These are phyloP conservation scores for Phytopythium aichiense DNA, from an alignment of 352 stramenopile species.

Conservation along the genomic window DNA sequence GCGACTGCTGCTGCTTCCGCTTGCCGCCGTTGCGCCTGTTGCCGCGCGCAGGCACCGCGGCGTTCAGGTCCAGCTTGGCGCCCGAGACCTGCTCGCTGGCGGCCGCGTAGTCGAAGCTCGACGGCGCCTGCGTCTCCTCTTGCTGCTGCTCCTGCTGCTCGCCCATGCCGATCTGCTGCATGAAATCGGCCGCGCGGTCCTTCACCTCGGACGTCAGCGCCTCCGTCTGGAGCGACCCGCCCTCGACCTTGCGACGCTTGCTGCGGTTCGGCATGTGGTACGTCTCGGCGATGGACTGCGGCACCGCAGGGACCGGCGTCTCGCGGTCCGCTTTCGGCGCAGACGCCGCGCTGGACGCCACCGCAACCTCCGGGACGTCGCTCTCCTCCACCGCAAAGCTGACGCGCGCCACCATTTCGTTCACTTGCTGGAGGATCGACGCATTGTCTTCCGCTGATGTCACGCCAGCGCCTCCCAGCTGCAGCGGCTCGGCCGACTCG, in stretches of 20 bases:
- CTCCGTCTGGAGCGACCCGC: conserved; percentile 2
- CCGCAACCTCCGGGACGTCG: conserved; percentile 12
- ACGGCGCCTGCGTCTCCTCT: background rate
- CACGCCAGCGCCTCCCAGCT: background rate
- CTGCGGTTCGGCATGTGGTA: conserved; percentile 66
- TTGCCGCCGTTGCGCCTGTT: conserved; percentile 13
- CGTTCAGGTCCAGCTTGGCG: conserved; percentile 49
- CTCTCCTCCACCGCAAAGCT: conserved; percentile 55
- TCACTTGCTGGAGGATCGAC: conserved; percentile 44
- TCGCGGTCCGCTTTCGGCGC: conserved; percentile 11
- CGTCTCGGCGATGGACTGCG: conserved; percentile 71
- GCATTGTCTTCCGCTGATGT: background rate
- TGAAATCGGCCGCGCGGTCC: conserved; percentile 35
- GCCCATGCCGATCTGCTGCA: conserved; percentile 34
- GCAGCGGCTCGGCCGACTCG: conserved; percentile 7
- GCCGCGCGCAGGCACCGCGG: conserved; percentile 16
- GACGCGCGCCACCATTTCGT: conserved; percentile 50
- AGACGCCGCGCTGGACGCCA: conserved; percentile 5
- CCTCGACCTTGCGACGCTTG: conserved; percentile 58
- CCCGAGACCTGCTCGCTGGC: conserved; percentile 36
- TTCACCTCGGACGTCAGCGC: conserved; percentile 25
- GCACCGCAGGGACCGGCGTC: conserved; percentile 18
- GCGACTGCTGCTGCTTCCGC: conserved; percentile 34
- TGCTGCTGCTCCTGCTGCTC: conserved; percentile 4
- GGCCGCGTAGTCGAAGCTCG: conserved; percentile 55